These are phyloP conservation scores for Samsoniella hepiali DNA, from an alignment of 2,329 filamentous ascomycete species.

Conservation along the genomic window DNA sequence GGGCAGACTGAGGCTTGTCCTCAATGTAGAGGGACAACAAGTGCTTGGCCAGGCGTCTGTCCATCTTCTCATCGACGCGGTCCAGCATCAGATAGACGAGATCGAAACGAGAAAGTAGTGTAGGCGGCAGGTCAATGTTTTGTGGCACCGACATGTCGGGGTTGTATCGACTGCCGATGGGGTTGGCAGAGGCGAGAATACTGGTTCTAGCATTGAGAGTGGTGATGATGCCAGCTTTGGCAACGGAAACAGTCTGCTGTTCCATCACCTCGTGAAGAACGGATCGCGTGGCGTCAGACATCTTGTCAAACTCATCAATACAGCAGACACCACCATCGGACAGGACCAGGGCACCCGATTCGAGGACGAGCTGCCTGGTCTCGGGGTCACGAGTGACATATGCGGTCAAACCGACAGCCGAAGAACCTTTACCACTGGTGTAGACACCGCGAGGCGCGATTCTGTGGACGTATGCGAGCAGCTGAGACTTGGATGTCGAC, in stretches of 20 bases:
- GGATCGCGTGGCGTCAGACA: constrained; percentile 74
- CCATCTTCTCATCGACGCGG: constrained; percentile 83
- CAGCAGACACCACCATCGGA: constrained; percentile 82
- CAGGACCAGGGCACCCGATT: constrained; percentile 74
- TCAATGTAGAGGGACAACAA: constrained; percentile 95
- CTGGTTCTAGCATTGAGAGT: constrained; percentile 94
- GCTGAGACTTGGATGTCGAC: constrained; percentile 92
- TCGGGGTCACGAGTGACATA: constrained; percentile 79
- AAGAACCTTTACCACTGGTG: constrained; percentile 77
- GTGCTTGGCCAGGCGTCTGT: constrained; percentile 86
- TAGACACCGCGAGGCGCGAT: constrained; percentile 88
- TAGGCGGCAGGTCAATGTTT: constrained; percentile 96
- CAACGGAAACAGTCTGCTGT: constrained; percentile 80
- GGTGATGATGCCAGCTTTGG: constrained; percentile 92
- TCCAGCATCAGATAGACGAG: constrained; percentile 96
- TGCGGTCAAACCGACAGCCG: constrained; percentile 76
- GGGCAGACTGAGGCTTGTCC: constrained; percentile 83
- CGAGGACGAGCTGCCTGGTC: constrained; percentile 74
- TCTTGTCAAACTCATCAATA: constrained; percentile 84
- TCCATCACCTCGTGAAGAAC: constrained; percentile 88
- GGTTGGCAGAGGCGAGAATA: constrained; percentile 95
- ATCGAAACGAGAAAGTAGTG: constrained; percentile 91
- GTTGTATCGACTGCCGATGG: constrained; percentile 97
- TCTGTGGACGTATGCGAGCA: constrained; percentile 93
- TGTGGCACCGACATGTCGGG: constrained; percentile 92